Percentiles rank a stretch among this genome's conserved stretches.
Evolutionary conservation across 108 stramenopile genomes (phyloP).

Genomic region (Tribonema minus): DNA sequence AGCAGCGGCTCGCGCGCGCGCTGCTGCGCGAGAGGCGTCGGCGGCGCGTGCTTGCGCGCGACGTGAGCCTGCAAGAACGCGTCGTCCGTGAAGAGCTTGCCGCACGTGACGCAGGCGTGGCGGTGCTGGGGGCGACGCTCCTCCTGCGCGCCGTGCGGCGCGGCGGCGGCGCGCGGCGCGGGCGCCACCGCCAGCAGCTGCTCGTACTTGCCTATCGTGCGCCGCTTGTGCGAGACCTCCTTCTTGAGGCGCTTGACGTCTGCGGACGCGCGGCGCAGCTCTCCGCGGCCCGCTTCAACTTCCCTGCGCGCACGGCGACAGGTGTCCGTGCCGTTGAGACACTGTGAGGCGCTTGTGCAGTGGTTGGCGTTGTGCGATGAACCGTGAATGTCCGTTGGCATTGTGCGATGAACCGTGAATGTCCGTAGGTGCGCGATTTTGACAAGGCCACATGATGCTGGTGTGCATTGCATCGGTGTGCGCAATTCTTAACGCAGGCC

Average conservation of each 20-base stretch:
- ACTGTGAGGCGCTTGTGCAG: not conserved
- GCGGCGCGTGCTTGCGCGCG: conserved; percentile 11
- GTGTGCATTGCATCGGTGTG: too few species aligned
- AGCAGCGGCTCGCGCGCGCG: not conserved
- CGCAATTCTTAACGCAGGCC: too few species aligned
- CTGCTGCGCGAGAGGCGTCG: not conserved
- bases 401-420: not conserved
- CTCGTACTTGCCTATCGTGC: conserved; percentile 14
- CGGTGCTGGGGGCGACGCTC: not conserved
- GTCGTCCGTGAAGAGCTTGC: conserved; percentile 23
- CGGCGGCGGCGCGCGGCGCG: not conserved
- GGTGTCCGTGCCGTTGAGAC: too few species aligned
- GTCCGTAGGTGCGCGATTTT: too few species aligned
- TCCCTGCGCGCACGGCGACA: not conserved
- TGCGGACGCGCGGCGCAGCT: not conserved
- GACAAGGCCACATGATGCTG: too few species aligned
- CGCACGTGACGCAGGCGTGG: conserved; percentile 28
- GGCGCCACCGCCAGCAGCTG: conserved; percentile 30
- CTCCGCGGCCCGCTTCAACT: not conserved
- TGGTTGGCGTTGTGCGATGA: not conserved
- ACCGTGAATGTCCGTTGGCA: not conserved
- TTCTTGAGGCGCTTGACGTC: not conserved
- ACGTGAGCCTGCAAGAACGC: conserved; percentile 39
- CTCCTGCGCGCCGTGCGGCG: not conserved
- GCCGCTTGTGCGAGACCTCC: not conserved